Conservation (phyloP, 2,329 filamentous ascomycete species). For the Aspergillus calidoustus region DNA sequence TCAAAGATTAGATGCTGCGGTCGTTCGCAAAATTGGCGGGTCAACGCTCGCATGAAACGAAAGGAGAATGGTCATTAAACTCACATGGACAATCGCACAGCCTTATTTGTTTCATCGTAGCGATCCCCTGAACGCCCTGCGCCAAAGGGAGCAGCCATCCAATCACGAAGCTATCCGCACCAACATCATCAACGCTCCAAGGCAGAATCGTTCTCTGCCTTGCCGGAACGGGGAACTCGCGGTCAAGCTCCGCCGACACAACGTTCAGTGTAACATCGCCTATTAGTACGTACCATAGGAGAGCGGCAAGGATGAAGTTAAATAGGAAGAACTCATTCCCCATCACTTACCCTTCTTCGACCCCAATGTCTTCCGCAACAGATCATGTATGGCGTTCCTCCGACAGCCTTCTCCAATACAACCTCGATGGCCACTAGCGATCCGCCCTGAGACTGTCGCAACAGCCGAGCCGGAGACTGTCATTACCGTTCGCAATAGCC, state of each 20-base stretch:
- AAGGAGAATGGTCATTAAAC: background rate
- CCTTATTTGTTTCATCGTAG: background rate
- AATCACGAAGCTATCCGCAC: slow-evolving; percentile 7
- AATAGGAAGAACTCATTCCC: background rate
- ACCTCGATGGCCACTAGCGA: slow-evolving; percentile 20
- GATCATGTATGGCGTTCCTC: slow-evolving; percentile 15
- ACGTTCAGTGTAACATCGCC: background rate
- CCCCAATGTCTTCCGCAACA: background rate
- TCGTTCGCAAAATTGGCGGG: background rate
- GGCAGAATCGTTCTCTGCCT: slow-evolving; percentile 14
- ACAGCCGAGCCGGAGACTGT: slow-evolving; percentile 8
- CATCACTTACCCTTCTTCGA: background rate
- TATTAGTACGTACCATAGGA: background rate
- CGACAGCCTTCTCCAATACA: background rate
- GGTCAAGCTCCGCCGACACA: background rate
- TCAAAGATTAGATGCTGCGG: background rate
- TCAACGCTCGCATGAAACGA: background rate
- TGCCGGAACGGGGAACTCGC: background rate
- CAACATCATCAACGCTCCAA: slow-evolving; percentile 13
- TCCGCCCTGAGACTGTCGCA: slow-evolving; percentile 22
- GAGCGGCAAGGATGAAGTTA: background rate
- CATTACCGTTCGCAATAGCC: slow-evolving; percentile 19
- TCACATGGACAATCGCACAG: background rate
- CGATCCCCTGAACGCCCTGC: background rate
- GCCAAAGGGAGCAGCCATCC: slow-evolving; percentile 1